Evolutionary conservation across 768 basidiomycete genomes (phyloP).

Genomic region (Trichaptum fuscoviolaceum): DNA sequence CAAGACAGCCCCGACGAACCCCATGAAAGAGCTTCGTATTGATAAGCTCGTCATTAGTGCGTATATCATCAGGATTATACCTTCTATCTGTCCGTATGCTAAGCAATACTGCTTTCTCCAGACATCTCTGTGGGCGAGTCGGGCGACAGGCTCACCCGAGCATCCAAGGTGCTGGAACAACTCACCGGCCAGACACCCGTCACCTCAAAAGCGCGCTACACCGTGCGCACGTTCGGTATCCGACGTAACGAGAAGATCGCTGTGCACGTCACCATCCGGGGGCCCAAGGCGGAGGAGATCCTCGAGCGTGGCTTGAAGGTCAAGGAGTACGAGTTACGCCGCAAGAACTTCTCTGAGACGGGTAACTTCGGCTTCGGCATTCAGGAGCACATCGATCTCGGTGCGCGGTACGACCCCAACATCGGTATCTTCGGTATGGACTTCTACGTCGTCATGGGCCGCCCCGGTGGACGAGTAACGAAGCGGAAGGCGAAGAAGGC

Average conservation of each 20-base stretch:
- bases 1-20: slow-evolving; percentile 85
- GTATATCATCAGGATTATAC: slow-evolving; percentile 31
- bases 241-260: slow-evolving; percentile 75
- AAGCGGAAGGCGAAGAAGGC: slow-evolving; percentile 86
- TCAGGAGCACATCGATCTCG: slow-evolving; percentile 98
- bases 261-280: slow-evolving; percentile 95
- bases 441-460: slow-evolving; percentile 97
- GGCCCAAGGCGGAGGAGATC: slow-evolving; percentile 99
- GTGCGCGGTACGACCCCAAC: slow-evolving; percentile 95
- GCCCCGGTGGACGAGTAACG: slow-evolving; percentile 89
- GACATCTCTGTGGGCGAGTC: slow-evolving; percentile 99
- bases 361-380: slow-evolving; percentile 99
- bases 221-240: slow-evolving; percentile 98
- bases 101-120: slow-evolving; percentile 25
- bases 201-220: slow-evolving; percentile 99
- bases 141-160: slow-evolving; percentile 97
- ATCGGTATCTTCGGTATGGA: slow-evolving; percentile 99
- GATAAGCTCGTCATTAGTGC: slow-evolving; percentile 99
- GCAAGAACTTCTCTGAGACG: slow-evolving; percentile 96
- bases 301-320: slow-evolving; percentile 98
- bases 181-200: slow-evolving; percentile 99
- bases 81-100: slow-evolving; percentile 12
- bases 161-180: slow-evolving; percentile 98
- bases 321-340: slow-evolving; percentile 98
- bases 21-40: slow-evolving; percentile 93